Evolutionary conservation across 345 rosid species (phyloP), one percentile per base, ranked within the genome.

Genomic region (Excoecaria cochinchinensis): DNA sequence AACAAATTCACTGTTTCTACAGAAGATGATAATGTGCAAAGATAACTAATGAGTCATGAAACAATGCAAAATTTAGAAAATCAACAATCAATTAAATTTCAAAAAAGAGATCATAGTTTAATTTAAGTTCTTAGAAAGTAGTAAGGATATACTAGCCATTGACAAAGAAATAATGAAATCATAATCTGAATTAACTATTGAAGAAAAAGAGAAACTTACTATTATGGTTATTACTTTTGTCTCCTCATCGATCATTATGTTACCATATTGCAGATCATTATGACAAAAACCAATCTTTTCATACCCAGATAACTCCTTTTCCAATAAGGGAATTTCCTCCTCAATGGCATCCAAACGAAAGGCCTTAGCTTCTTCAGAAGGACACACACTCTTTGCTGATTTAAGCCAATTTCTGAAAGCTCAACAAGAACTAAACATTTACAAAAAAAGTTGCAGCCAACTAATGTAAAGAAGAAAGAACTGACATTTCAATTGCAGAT

Each of bases 241-340:
- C 57, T 68, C 38, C 60, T 80, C 83, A 67, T 80, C 83, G 2
- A 80, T 72, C 83, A 80, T 80, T 51, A 80, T 72, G 47, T 80
- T 80, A n/a, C 83, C 83, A 80, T 80, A 80, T 22, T 80, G 83
- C 25, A 80, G 61, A 72, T 80, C 83, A 72, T 80, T 80, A 46
- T 80, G 83, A 62, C 79, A 80, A 72, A 80, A 80, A 31, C 79
- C 83, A 57, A 80, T 67, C 9, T 25, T 21, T 67, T 68, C 70
- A 60, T 72, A 74, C 15, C 58, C 67, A 12, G 66, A 66, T 48
- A 80, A 51, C 55, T 76, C 65, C 77, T 72, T 67, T 72, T 80
- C 83, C 55, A 80, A 22, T 19, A 76, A 50, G 10, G 77, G 66
- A 24, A 80, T 76, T 72, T 80, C 79, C 48, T 42, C 70, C 44